Conservation (phyloP, 345 rosid genomes). For the Salix brachista region DNA sequence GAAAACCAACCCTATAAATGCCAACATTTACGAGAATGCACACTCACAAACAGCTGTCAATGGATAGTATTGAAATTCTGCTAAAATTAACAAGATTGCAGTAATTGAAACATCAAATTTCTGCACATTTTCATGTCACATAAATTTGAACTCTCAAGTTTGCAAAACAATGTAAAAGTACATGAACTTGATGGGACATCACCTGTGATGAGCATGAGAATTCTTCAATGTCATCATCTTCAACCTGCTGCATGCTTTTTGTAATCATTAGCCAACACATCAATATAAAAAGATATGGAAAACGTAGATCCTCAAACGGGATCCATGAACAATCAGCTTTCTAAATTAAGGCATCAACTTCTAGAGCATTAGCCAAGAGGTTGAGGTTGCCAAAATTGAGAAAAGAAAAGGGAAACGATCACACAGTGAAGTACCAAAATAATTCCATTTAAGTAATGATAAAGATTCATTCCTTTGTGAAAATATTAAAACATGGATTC, state of each 20-base stretch:
- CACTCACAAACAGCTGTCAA: neutral
- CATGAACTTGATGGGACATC: neutral
- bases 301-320: neutral
- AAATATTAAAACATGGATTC: too few species aligned
- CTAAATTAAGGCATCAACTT: neutral
- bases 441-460: too few species aligned
- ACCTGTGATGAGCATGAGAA: constrained; percentile 51
- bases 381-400: neutral
- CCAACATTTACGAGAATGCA: neutral
- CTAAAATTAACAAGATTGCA: too few species aligned
- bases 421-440: neutral
- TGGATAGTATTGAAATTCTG: neutral
- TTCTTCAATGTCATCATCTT: constrained; percentile 45
- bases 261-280: neutral
- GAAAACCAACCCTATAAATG: neutral
- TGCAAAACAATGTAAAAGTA: neutral
- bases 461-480: too few species aligned
- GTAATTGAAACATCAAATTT: neutral
- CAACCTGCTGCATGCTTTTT: constrained; percentile 42
- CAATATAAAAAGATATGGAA: neutral
- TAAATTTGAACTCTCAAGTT: neutral
- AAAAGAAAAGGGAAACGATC: neutral
- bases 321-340: neutral
- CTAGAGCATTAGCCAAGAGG: neutral
- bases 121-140: neutral